phyloP scores from a whole-genome alignment of 306 rosid species.

The Astragalus membranaceus region DNA sequence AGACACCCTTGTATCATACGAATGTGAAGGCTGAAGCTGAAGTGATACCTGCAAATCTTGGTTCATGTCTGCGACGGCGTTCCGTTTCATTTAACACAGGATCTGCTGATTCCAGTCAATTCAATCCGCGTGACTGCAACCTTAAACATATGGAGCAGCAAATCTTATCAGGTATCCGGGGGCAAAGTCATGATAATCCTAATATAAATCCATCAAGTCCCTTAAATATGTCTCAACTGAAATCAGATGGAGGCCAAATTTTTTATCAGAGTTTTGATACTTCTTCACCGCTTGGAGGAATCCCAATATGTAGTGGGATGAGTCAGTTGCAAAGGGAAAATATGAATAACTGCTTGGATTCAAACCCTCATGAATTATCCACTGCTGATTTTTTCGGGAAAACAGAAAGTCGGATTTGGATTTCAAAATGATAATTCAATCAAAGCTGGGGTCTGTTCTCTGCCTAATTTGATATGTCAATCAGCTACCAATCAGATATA shows the following conservation, averaged over 20 bases:
- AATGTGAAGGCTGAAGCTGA: slow-evolving; percentile 49
- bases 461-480: slow-evolving; percentile 27
- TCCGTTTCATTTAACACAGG: slow-evolving; percentile 32
- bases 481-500: slow-evolving; percentile 20
- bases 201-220: slow-evolving; percentile 29
- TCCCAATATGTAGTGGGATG: slow-evolving; percentile 35
- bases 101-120: slow-evolving; percentile 34
- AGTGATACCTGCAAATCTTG: slow-evolving; percentile 39
- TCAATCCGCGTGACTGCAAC: slow-evolving; percentile 31
- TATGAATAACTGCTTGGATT: slow-evolving; percentile 31
- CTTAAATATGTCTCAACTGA: slow-evolving; percentile 33
- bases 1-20: no score
- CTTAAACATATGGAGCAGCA: slow-evolving; percentile 36
- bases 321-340: slow-evolving; percentile 28
- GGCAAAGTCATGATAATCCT: no score
- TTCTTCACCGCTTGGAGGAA: slow-evolving; percentile 40
- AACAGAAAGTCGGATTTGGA: slow-evolving; percentile 26
- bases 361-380: slow-evolving; percentile 22
- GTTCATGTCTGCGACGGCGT: slow-evolving; percentile 34
- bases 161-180: slow-evolving; percentile 34
- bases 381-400: slow-evolving; percentile 29
- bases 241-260: slow-evolving; percentile 33
- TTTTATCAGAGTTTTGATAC: slow-evolving; percentile 29
- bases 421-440: slow-evolving; percentile 34
- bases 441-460: slow-evolving; percentile 27